phyloP scores from a whole-genome alignment of 2,329 filamentous ascomycete species.

The Fusarium armeniacum region DNA sequence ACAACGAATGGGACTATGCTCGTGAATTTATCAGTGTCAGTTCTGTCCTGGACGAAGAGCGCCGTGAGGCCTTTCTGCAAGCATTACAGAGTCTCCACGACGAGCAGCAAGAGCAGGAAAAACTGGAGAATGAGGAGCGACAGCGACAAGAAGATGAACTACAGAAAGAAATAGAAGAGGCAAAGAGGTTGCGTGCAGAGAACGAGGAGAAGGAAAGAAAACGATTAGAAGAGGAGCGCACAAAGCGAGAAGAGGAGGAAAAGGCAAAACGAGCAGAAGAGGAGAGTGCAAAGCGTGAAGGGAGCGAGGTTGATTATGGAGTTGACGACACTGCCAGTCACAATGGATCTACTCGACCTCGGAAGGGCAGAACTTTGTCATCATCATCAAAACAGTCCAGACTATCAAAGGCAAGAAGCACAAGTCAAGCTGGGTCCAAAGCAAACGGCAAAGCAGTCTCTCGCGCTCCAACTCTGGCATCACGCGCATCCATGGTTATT shows the following conservation, averaged over 20 bases:
- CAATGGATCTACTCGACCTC: conserved; percentile 54
- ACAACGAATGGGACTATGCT: conserved; percentile 96
- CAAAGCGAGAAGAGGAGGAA: conserved; percentile 67
- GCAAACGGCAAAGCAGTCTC: conserved; percentile 51
- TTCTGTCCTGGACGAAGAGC: conserved; percentile 91
- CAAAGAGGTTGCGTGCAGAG: conserved; percentile 67
- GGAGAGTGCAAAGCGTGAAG: conserved; percentile 62
- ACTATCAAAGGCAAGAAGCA: conserved; percentile 44
- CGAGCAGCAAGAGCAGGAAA: conserved; percentile 81
- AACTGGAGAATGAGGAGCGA: conserved; percentile 72
- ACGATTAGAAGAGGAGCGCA: conserved; percentile 68
- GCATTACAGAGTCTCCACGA: conserved; percentile 87
- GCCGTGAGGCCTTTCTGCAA: conserved; percentile 88
- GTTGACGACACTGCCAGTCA: conserved; percentile 68
- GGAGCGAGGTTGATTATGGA: conserved; percentile 77
- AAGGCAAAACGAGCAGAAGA: conserved; percentile 66
- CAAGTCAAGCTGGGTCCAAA: conserved; percentile 34
- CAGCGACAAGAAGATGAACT: conserved; percentile 70
- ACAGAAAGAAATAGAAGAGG: conserved; percentile 69
- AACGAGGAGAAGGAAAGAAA: conserved; percentile 69
- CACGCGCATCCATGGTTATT: conserved; percentile 67
- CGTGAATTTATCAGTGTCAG: conserved; percentile 89
- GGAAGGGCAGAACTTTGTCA: conserved; percentile 52
- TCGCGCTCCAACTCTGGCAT: conserved; percentile 57
- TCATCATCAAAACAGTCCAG: conserved; percentile 53